Percentiles rank a stretch among this genome's conserved stretches.
Evolutionary conservation across 257 asterid species (phyloP).

Genomic region (Fraxinus americana): DNA sequence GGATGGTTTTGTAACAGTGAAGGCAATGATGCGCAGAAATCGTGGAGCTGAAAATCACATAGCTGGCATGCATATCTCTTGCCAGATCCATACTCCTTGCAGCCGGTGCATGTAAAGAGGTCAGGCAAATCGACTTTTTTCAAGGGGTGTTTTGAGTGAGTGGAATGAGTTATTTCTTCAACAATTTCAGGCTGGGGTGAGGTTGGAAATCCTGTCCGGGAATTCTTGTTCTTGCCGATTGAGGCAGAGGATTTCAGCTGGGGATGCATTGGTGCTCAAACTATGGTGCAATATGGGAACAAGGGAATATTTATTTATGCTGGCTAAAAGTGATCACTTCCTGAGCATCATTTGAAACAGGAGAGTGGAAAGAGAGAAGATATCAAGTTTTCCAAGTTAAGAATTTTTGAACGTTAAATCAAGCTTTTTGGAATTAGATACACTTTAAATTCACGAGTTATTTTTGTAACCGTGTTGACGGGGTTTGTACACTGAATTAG

Average conservation of each 20-base stretch:
- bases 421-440: neutral
- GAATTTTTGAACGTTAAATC: neutral
- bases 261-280: neutral
- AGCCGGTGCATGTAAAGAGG: conserved; percentile 63
- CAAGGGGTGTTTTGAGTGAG: conserved; percentile 73
- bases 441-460: neutral
- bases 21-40: conserved; percentile 65
- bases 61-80: conserved; percentile 64
- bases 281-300: conserved; percentile 27
- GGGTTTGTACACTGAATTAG: neutral
- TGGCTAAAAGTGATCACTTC: conserved; percentile 27
- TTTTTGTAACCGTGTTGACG: neutral
- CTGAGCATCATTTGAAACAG: conserved; percentile 18
- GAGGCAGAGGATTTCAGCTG: conserved; percentile 5
- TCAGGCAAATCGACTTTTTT: conserved; percentile 44
- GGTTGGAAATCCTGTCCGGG: conserved; percentile 49
- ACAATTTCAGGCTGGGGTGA: conserved; percentile 49
- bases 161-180: conserved; percentile 54
- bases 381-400: neutral
- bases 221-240: conserved; percentile 8
- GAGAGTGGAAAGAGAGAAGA: neutral
- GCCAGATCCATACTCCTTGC: conserved; percentile 83
- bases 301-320: conserved; percentile 45
- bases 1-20: conserved; percentile 62
- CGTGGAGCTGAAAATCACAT: conserved; percentile 81